phyloP scores from a whole-genome alignment of 192 early-diverging fungal genomes.

The Spinellus fusiger region DNA sequence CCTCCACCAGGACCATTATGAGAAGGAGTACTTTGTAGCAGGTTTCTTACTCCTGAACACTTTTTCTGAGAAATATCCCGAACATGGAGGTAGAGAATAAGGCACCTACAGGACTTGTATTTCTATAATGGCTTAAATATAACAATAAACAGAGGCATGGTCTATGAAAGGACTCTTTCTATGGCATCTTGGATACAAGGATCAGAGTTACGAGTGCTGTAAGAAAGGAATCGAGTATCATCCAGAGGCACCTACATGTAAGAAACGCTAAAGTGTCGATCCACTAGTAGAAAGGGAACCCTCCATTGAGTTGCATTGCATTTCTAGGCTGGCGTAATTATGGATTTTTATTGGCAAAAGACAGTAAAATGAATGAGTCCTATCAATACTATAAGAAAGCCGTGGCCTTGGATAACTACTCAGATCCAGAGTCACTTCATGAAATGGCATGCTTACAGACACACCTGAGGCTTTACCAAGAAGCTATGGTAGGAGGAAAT shows the following conservation, averaged over 20 bases:
- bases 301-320: too few relatives aligned
- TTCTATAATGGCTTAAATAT: neutral
- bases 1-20: neutral
- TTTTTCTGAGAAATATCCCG: neutral
- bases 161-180: constrained; percentile 91
- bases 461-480: neutral
- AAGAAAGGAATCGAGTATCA: constrained; percentile 76
- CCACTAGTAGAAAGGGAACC: neutral
- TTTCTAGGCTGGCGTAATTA: constrained; percentile 92
- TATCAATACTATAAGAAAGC: constrained; percentile 82
- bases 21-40: neutral
- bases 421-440: constrained; percentile 53
- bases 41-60: neutral
- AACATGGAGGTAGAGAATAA: neutral
- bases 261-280: constrained; percentile 3
- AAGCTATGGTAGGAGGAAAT: neutral
- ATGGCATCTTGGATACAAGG: constrained; percentile 76
- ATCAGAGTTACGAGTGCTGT: constrained; percentile 79
- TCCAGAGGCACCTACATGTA: constrained; percentile 76
- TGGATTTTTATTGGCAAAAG: constrained; percentile 79
- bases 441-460: neutral
- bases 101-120: too few relatives aligned
- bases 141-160: constrained; percentile 63
- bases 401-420: constrained; percentile 76
- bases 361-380: constrained; percentile 86